Percentiles rank a stretch among this genome's conserved stretches.
Evolutionary conservation across 345 rosid genomes (phyloP).

Genomic region (Sisymbrium irio): DNA sequence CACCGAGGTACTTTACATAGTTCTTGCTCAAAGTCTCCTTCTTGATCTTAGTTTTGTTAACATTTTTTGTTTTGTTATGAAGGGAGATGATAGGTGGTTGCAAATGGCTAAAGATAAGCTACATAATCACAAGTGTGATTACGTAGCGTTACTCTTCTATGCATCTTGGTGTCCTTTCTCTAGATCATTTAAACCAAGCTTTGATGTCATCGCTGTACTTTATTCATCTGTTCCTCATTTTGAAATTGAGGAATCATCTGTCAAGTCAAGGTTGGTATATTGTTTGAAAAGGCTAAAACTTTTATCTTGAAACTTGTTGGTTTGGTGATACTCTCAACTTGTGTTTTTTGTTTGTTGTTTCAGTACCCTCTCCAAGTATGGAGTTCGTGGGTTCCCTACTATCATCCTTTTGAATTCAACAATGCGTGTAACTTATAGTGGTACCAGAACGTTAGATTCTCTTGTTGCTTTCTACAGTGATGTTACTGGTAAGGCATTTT

Average conservation of each 20-base stretch:
- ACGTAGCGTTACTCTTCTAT: constrained; percentile 81
- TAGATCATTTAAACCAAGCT: constrained; percentile 53
- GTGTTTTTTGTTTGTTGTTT: neutral
- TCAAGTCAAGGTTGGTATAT: constrained; percentile 76
- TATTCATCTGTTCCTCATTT: constrained; percentile 66
- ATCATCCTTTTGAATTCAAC: constrained; percentile 70
- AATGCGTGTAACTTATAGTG: constrained; percentile 54
- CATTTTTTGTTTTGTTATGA: neutral
- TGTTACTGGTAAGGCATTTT: constrained; percentile 51
- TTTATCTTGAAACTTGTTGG: too few species aligned
- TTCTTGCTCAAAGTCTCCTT: neutral
- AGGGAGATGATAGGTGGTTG: constrained; percentile 78
- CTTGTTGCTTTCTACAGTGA: constrained; percentile 59
- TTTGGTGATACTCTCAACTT: neutral
- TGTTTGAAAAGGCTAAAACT: neutral
- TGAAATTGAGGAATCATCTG: constrained; percentile 67
- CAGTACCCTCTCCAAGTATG: constrained; percentile 83
- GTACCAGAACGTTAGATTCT: constrained; percentile 58
- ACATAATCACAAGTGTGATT: constrained; percentile 45
- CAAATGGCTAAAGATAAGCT: constrained; percentile 57
- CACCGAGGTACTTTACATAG: constrained; percentile 47
- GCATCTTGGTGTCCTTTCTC: constrained; percentile 96
- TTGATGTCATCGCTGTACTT: constrained; percentile 51
- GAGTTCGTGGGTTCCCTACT: constrained; percentile 81
- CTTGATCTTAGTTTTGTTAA: neutral